These are phyloP conservation scores for Solanum arcanum DNA, from an alignment of 257 asterid genomes.

Conservation along the genomic window DNA sequence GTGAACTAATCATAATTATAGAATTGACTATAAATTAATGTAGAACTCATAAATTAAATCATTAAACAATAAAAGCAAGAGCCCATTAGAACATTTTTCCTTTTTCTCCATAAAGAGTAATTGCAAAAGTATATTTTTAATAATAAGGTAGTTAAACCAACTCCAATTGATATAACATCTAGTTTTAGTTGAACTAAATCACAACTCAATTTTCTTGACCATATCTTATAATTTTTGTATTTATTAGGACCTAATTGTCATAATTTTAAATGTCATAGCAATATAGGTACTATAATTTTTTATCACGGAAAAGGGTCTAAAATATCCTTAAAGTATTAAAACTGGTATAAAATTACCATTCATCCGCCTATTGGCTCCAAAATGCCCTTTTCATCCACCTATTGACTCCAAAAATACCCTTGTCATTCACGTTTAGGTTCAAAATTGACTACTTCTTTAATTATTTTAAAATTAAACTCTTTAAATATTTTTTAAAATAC, in stretches of 20 bases:
- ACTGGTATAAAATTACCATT: too few relatives aligned
- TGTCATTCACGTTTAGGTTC: too few relatives aligned
- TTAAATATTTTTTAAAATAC: too few relatives aligned
- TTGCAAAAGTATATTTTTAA: not conserved
- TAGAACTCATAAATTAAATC: not conserved
- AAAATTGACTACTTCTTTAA: too few relatives aligned
- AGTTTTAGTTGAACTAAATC: not conserved
- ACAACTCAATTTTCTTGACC: not conserved
- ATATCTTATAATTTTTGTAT: not conserved
- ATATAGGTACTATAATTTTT: not conserved
- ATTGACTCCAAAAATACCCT: too few relatives aligned
- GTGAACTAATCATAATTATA: too few relatives aligned
- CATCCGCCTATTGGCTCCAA: too few relatives aligned
- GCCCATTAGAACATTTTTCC: not conserved
- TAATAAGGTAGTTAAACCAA: not conserved
- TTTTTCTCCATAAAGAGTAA: not conserved
- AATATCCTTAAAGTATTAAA: too few relatives aligned
- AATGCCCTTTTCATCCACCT: too few relatives aligned
- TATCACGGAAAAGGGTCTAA: accelerated
- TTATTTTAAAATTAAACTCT: too few relatives aligned
- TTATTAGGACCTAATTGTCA: not conserved
- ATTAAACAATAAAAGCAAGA: not conserved
- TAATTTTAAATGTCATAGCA: not conserved
- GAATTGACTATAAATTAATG: too few relatives aligned
- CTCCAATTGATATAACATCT: not conserved